Evolutionary conservation across 768 basidiomycete species (phyloP).

Genomic region (Ramaria sp.): DNA sequence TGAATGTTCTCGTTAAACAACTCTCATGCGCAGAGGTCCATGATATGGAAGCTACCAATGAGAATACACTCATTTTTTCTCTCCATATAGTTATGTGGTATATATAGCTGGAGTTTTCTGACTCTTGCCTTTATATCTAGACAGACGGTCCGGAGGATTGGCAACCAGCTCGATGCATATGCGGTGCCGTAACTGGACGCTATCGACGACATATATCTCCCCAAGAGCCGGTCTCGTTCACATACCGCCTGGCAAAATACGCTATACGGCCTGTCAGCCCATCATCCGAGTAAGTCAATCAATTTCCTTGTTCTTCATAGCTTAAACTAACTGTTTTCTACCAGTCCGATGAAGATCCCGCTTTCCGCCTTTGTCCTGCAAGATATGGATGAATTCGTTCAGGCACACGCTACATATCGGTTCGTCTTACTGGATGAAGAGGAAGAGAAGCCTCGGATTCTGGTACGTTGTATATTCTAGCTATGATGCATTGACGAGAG

Average conservation of each 20-base stretch:
- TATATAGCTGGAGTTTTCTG: slow-evolving; percentile 11
- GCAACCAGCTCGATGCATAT: slow-evolving; percentile 60
- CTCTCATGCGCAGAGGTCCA: slow-evolving; percentile 63
- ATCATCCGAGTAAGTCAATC: slow-evolving; percentile 45
- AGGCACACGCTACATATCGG: slow-evolving; percentile 88
- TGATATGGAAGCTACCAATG: slow-evolving; percentile 83
- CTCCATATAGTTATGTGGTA: slow-evolving; percentile 9
- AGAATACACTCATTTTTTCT: slow-evolving; percentile 47
- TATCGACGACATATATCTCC: slow-evolving; percentile 38
- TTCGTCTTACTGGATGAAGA: slow-evolving; percentile 87
- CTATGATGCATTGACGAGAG: too few species aligned
- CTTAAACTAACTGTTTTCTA: slow-evolving; percentile 18
- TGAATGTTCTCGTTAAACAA: slow-evolving; percentile 59
- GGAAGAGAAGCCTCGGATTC: slow-evolving; percentile 61
- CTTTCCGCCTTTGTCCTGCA: slow-evolving; percentile 84
- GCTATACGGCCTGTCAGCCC: slow-evolving; percentile 64
- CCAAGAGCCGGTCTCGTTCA: slow-evolving; percentile 23
- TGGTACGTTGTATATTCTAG: slow-evolving; percentile 39
- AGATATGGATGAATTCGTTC: slow-evolving; percentile 85
- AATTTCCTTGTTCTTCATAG: background rate
- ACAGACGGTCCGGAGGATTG: slow-evolving; percentile 36
- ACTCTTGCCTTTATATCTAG: slow-evolving; percentile 28
- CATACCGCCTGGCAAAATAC: slow-evolving; percentile 74
- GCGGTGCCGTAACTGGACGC: slow-evolving; percentile 74
- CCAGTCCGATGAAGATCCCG: slow-evolving; percentile 35